phyloP scores from a whole-genome alignment of 306 rosid species.

The Potentilla sterilis region DNA sequence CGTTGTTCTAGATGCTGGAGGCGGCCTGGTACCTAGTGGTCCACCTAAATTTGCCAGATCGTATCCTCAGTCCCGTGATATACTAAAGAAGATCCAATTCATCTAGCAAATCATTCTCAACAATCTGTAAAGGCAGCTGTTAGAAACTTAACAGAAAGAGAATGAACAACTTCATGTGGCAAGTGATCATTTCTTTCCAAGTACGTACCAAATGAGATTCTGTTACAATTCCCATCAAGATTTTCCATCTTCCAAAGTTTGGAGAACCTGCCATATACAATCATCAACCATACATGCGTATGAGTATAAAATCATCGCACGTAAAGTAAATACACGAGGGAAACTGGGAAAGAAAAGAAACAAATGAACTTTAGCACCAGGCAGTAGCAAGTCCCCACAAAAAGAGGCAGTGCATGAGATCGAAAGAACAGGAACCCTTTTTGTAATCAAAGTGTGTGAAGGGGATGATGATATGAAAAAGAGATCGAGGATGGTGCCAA shows the following conservation, averaged over 20 bases:
- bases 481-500: not conserved
- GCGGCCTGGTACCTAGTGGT: not conserved
- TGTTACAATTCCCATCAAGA: conserved; percentile 1
- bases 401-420: conserved; percentile 1
- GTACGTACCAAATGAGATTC: not conserved
- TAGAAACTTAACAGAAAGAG: not conserved
- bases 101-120: not conserved
- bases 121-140: not conserved
- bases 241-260: not conserved
- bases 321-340: not conserved
- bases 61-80: not conserved
- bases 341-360: not conserved
- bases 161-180: not conserved
- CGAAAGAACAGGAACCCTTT: not conserved
- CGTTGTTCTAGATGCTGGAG: not conserved
- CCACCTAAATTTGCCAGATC: not conserved
- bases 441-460: conserved; percentile 10
- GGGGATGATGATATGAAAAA: conserved; percentile 14
- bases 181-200: not conserved
- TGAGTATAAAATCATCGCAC: not conserved
- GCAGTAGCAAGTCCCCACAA: conserved; percentile 5
- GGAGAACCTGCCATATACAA: not conserved
- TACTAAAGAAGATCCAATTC: not conserved
- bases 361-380: conserved; percentile 5
- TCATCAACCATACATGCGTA: not conserved